phyloP scores from a whole-genome alignment of 805 yeast genomes.

The Teunomyces gatunensis region DNA sequence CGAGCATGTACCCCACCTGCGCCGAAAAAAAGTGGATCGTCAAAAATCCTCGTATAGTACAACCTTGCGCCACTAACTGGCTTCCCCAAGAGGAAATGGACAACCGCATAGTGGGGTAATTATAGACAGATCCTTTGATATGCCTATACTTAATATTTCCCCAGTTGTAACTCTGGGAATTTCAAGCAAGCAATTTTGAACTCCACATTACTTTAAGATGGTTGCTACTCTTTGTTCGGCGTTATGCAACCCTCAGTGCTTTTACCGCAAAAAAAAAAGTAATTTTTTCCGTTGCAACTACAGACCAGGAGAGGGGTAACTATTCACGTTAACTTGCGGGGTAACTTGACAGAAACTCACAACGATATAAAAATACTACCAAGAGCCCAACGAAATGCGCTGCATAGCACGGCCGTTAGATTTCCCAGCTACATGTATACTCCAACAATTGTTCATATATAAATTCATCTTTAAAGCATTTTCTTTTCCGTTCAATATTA shows the following conservation, averaged over 20 bases:
- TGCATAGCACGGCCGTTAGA: neutral
- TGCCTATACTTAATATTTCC: neutral
- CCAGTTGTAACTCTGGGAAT: no score
- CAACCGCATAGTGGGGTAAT: conserved; percentile 1
- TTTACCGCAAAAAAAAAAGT: neutral
- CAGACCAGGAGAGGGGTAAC: conserved; percentile 4
- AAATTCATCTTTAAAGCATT: neutral
- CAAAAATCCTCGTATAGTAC: conserved; percentile 1
- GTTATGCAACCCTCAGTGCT: neutral
- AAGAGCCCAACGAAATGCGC: neutral
- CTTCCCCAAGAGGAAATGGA: neutral
- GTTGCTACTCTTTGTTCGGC: neutral
- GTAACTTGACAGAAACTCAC: conserved; percentile 3
- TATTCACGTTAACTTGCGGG: conserved; percentile 7
- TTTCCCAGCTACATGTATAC: neutral
- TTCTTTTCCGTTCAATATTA: neutral
- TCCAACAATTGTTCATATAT: neutral
- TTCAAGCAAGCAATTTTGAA: neutral
- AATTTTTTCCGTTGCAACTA: conserved; percentile 2
- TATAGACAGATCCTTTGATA: neutral
- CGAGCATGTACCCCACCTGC: neutral
- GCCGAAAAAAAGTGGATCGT: neutral
- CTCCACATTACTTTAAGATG: neutral
- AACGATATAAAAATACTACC: neutral
- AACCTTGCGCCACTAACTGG: neutral